A percentile compares a stretch with the other conserved stretches of the same genome.
phyloP scores from a whole-genome alignment of 2,329 filamentous ascomycete species.

The Stagonosporopsis rhizophila region DNA sequence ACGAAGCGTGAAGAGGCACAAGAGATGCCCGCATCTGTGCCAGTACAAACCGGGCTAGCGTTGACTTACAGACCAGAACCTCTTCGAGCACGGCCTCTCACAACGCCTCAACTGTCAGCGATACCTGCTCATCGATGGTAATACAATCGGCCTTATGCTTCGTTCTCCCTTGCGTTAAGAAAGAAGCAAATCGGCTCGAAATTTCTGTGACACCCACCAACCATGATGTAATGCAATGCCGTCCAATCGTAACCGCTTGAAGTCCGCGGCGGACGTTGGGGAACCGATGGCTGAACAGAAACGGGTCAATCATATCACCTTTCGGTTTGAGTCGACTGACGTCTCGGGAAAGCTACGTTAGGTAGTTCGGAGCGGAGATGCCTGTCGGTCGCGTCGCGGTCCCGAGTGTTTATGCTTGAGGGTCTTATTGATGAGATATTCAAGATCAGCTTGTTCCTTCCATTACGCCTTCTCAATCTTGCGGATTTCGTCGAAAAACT shows the following conservation, averaged over 20 bases:
- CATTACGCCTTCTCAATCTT: not conserved
- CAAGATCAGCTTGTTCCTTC: conserved; percentile 4
- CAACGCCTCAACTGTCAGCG: not conserved
- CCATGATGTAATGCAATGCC: conserved; percentile 5
- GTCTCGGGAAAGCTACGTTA: conserved; percentile 10
- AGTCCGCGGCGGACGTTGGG: conserved; percentile 18
- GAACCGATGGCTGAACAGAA: conserved; percentile 15
- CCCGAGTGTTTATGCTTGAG: conserved; percentile 15
- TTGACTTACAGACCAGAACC: not conserved
- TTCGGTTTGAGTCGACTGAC: conserved; percentile 7
- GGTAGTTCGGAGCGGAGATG: conserved; percentile 14
- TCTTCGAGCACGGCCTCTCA: not conserved
- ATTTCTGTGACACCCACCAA: conserved; percentile 1
- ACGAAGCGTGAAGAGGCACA: not conserved
- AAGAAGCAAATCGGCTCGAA: not conserved
- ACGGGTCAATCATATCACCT: conserved; percentile 11
- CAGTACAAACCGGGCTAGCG: not conserved
- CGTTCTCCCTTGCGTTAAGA: not conserved
- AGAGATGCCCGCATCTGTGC: too few species aligned
- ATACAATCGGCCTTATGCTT: not conserved
- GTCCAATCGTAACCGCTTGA: conserved; percentile 10
- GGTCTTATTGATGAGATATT: conserved; percentile 10
- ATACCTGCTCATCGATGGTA: not conserved
- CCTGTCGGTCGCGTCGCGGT: conserved; percentile 13
- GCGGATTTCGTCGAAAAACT: not conserved